These are phyloP conservation scores for Setomelanomma holmii DNA, from an alignment of 2,329 filamentous ascomycete species.

Conservation along the genomic window DNA sequence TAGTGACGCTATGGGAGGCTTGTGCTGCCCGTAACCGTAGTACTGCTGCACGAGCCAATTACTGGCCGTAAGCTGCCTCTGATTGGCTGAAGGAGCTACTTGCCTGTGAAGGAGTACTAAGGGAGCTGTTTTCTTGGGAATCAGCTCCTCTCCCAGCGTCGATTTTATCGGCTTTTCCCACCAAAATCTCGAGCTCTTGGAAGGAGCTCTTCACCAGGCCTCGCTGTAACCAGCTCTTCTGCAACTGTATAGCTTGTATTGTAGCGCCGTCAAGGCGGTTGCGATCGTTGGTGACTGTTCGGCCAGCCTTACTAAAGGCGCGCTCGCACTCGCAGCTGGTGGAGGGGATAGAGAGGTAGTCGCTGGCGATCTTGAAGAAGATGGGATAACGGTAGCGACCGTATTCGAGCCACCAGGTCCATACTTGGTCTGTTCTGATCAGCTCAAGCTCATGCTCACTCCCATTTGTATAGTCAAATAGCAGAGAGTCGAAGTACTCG, in stretches of 20 bases:
- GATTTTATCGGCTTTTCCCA: not conserved
- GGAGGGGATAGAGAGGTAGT: conserved; percentile 3
- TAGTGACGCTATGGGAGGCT: too few relatives aligned
- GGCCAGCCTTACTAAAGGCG: conserved; percentile 3
- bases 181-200: not conserved
- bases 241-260: conserved; percentile 5
- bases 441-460: not conserved
- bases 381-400: conserved; percentile 6
- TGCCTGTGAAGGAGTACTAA: too few relatives aligned
- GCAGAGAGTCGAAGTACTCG: too few relatives aligned
- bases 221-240: conserved; percentile 1
- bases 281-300: conserved; percentile 5
- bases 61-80: too few relatives aligned
- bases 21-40: too few relatives aligned
- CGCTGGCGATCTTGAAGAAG: conserved; percentile 10
- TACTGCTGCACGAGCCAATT: too few relatives aligned
- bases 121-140: too few relatives aligned
- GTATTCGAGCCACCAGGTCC: conserved; percentile 5
- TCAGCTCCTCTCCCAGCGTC: too few relatives aligned
- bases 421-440: not conserved
- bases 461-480: too few relatives aligned
- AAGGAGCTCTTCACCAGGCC: not conserved
- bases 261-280: not conserved
- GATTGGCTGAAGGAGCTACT: too few relatives aligned
- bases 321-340: conserved; percentile 11